Base-by-base conservation (phyloP, 345 rosid genomes). In the Eucalyptus leucophloia region DNA sequence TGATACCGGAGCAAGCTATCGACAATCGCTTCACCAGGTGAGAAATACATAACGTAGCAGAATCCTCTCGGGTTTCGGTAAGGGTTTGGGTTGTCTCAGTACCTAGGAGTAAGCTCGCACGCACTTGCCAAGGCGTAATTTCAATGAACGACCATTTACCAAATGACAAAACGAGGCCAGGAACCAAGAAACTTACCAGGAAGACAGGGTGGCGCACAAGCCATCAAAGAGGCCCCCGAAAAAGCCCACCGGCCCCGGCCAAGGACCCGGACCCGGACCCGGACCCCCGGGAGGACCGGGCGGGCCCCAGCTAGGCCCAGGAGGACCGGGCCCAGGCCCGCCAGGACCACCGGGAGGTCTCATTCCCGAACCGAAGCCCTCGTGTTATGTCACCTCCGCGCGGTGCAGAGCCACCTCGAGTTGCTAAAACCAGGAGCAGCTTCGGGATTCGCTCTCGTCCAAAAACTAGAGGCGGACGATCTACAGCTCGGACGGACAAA, bases 131-230 rank as follows among this genome's bases (percentile, higher is more conserved):
- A 77, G 47, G 85, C 47, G 42, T 12, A 21, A 11, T 77, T 40
- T 77, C 47, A 40, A 11, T 2, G 85, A 40, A 4, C 47, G 12
- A 72, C 45, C 28, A 19, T 37, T 10, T 32, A 37, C 45, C 14
- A 6, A 19, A 19, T 3, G 26, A 72, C 28, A 18, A 21, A 6
- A 42, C 30, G 7, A 4, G 85, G 85, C 85, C 85, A 77, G 30
- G 85, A 77, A 2, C 40, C 82, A 3, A 10, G 19, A 9, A 7
- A 85, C 90, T 85, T 42, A 90, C 92, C 94, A 91, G 90, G 93
- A 91, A 23, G 92, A 90, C 13, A 90, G 16, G 53, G 88, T 7
- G 89, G 54, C 85, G 83, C 90, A 93, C 88, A 93, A 54, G 90
- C 92, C 90, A 54, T 47, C 86, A 32, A 90, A 89, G 89, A 87